Percentiles rank a stretch among this genome's conserved stretches.
Conservation (phyloP, 345 rosid genomes). For the Rhizophora mangle region DNA sequence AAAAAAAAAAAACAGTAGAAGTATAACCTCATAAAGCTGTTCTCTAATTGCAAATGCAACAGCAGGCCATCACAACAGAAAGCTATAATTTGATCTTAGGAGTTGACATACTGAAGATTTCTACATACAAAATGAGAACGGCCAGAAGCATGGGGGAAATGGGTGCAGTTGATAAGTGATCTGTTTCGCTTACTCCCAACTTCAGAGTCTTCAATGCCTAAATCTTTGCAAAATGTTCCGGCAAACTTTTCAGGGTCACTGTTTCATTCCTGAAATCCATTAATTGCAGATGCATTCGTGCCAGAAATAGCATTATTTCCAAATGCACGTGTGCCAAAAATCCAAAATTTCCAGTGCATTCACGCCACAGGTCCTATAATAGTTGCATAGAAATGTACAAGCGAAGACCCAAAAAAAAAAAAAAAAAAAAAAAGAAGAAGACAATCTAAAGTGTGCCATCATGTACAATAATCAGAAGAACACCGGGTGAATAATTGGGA, state of each 20-base stretch:
- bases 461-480: too few relatives aligned
- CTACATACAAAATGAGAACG: too few relatives aligned
- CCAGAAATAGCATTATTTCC: not conserved
- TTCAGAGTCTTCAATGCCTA: conserved; percentile 86
- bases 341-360: not conserved
- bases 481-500: too few relatives aligned
- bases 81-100: not conserved
- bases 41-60: conserved; percentile 91
- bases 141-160: not conserved
- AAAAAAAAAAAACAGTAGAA: not conserved
- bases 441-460: too few relatives aligned
- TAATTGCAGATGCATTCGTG: not conserved
- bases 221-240: conserved; percentile 73
- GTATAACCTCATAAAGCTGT: conserved; percentile 77
- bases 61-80: conserved; percentile 61
- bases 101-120: not conserved
- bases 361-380: too few relatives aligned
- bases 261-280: conserved; percentile 69
- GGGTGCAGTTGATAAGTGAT: not conserved
- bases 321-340: not conserved
- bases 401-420: not conserved
- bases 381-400: not conserved
- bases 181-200: conserved; percentile 67
- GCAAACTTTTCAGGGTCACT: conserved; percentile 95
- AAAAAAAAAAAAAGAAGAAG: too few relatives aligned